Evolutionary conservation across 2,329 filamentous ascomycete species (phyloP).

Genomic region (Xylaria sp.): DNA sequence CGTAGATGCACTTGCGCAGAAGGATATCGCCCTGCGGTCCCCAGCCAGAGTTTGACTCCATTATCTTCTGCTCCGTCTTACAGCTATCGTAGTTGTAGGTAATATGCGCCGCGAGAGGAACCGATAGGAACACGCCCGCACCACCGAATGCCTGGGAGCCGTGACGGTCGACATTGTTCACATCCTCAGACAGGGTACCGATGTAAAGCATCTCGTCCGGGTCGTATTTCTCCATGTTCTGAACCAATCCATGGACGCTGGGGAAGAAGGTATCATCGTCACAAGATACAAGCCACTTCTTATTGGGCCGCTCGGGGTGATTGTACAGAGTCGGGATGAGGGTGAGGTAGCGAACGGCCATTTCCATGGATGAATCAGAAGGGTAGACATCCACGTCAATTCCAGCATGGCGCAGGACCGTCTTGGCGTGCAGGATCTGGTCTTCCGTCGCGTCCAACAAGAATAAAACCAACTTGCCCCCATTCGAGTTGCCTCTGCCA

Average conservation of each 20-base stretch:
- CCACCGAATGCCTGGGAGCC: constrained; percentile 67
- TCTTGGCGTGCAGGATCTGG: constrained; percentile 53
- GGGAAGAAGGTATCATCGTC: constrained; percentile 70
- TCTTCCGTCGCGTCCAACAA: constrained; percentile 56
- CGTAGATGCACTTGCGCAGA: constrained; percentile 65
- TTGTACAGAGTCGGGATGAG: constrained; percentile 58
- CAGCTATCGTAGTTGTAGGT: constrained; percentile 49
- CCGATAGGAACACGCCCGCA: constrained; percentile 64
- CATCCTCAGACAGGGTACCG: constrained; percentile 64
- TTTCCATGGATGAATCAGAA: constrained; percentile 55
- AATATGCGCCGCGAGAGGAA: constrained; percentile 51
- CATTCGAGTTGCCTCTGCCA: constrained; percentile 57
- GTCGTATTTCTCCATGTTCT: constrained; percentile 56
- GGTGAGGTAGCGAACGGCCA: constrained; percentile 61
- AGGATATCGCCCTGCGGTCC: constrained; percentile 64
- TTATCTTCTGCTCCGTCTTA: constrained; percentile 53
- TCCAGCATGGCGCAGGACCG: constrained; percentile 49
- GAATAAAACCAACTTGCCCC: constrained; percentile 58
- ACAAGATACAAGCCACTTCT: constrained; percentile 64
- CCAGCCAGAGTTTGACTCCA: constrained; percentile 60
- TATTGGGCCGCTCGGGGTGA: constrained; percentile 49
- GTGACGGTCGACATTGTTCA: constrained; percentile 61
- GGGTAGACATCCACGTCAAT: constrained; percentile 62
- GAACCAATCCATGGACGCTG: constrained; percentile 56
- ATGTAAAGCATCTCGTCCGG: constrained; percentile 58